A percentile compares a stretch with the other conserved stretches of the same genome.
phyloP scores from a whole-genome alignment of 495 filamentous ascomycete genomes.

The Diplogelasinospora grovesii region DNA sequence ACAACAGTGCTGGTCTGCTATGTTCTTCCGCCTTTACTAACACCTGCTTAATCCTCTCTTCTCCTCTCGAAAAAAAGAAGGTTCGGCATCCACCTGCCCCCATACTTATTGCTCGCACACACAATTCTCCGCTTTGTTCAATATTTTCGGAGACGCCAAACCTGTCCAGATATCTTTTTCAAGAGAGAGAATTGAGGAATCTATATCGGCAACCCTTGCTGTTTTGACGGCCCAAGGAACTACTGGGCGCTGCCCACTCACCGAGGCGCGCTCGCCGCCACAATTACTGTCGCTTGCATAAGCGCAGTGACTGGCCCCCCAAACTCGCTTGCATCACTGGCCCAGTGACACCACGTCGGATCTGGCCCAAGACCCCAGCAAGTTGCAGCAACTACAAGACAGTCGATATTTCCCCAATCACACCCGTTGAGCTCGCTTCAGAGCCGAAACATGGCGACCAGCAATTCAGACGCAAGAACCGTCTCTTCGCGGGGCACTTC shows the following conservation, averaged over 20 bases:
- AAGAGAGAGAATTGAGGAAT: slow-evolving; percentile 3
- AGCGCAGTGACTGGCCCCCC: slow-evolving; percentile 22
- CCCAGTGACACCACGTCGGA: slow-evolving; percentile 12
- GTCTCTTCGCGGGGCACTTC: slow-evolving; percentile 35
- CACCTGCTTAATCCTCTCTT: neutral
- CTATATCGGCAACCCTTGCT: slow-evolving; percentile 13
- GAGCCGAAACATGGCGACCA: slow-evolving; percentile 20
- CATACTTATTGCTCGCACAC: slow-evolving; percentile 3
- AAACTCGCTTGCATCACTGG: slow-evolving; percentile 15
- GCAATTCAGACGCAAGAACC: slow-evolving; percentile 21
- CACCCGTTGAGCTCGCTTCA: neutral
- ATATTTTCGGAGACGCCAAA: slow-evolving; percentile 7
- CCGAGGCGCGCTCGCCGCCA: slow-evolving; percentile 27
- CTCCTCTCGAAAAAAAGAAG: neutral
- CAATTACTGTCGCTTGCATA: slow-evolving; percentile 28
- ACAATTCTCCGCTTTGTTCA: slow-evolving; percentile 6
- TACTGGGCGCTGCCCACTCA: slow-evolving; percentile 22
- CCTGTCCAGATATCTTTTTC: slow-evolving; percentile 4
- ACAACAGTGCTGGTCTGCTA: slow-evolving; percentile 12
- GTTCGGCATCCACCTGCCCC: neutral
- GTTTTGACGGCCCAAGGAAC: slow-evolving; percentile 22
- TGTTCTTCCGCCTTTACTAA: slow-evolving; percentile 12
- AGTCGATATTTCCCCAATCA: slow-evolving; percentile 8
- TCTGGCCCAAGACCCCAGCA: slow-evolving; percentile 3
- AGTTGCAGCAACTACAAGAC: neutral